Evolutionary conservation across 2,329 filamentous ascomycete species (phyloP), one percentile per base, ranked within the genome.

Genomic region (Moelleriella libera): DNA sequence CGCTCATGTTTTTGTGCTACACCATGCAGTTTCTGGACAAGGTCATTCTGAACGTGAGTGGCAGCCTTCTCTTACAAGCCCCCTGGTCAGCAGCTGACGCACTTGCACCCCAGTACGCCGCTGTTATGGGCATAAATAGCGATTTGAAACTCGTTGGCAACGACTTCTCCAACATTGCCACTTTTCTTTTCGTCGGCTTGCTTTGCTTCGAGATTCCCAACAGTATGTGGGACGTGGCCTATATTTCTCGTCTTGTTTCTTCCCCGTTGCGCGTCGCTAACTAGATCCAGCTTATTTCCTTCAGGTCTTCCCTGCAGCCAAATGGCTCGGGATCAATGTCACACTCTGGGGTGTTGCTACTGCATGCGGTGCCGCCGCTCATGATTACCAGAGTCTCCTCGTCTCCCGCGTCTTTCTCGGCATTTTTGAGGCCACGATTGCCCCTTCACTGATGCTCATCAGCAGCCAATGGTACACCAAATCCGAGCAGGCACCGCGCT

Each of bases 1-100:
- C 78, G 0, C 65, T 81, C 47, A 78, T 81, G 74, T 80, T 80
- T 50, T 60, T 68, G 43, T 75, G 71, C 55, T 82, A 82, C 55
- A 72, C 72, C n/a, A 68, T 80, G 63, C 76, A 81, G 55, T 80
- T 80, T 53, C 64, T 81, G 43, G 78, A 82, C 64, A 82, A 82
- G 61, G 74, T 80, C 50, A 70, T 77, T 30, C 68, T 81, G 43
- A 82, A 82, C 54, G 76, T 79, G 46, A 57, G 72, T 63, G 6
- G 5, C 14, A 1, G 7, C 14, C 40, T 9, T n/a, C 11, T n/a
- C 14, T 6, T 7, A 41, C 40, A n/a, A 41, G 14, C 7, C 10
- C 10, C 14, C 7, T 41, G 21, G 21, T 21, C 21, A 21, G 21
- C 21, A 45, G 41, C 48, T 50, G 30, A 41, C 37, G 44, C 32